These are phyloP conservation scores for Fusarium humuli DNA, from an alignment of 2,329 filamentous ascomycete genomes.

Conservation along the genomic window DNA sequence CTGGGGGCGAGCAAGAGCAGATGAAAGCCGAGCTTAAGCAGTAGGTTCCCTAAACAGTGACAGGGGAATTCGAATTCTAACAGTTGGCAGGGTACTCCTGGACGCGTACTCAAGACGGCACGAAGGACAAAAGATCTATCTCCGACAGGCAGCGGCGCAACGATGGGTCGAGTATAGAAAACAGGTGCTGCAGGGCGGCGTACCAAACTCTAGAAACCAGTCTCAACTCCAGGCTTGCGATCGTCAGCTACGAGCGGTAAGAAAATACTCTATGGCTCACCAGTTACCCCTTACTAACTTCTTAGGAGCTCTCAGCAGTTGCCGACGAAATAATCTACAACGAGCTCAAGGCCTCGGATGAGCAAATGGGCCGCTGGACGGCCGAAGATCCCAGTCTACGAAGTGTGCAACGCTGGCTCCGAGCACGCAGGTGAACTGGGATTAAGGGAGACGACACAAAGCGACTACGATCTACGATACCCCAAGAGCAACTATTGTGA, in stretches of 20 bases:
- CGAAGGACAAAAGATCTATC: constrained; percentile 73
- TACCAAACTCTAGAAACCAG: constrained; percentile 60
- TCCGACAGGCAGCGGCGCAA: constrained; percentile 70
- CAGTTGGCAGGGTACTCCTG: constrained; percentile 62
- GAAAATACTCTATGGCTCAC: constrained; percentile 42
- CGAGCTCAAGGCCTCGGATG: constrained; percentile 65
- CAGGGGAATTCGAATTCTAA: constrained; percentile 7
- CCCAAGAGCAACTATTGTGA: constrained; percentile 21
- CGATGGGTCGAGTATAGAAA: constrained; percentile 68
- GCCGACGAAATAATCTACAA: constrained; percentile 70
- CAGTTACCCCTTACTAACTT: neutral
- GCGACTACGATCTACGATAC: constrained; percentile 30
- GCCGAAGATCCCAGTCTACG: constrained; percentile 70
- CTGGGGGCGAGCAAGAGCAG: constrained; percentile 69
- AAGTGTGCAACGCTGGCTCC: constrained; percentile 69
- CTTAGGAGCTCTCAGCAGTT: constrained; percentile 65
- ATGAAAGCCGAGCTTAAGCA: constrained; percentile 71
- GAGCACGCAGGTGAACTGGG: constrained; percentile 48
- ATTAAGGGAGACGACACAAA: constrained; percentile 19
- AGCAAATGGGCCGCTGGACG: constrained; percentile 69
- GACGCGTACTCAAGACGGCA: constrained; percentile 72
- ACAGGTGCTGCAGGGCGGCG: constrained; percentile 63
- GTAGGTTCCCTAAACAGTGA: constrained; percentile 53
- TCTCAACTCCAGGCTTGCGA: constrained; percentile 66
- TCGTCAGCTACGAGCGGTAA: constrained; percentile 66